These are phyloP conservation scores for Rhodotorula toruloides DNA, from an alignment of 768 basidiomycete species.

Conservation along the genomic window DNA sequence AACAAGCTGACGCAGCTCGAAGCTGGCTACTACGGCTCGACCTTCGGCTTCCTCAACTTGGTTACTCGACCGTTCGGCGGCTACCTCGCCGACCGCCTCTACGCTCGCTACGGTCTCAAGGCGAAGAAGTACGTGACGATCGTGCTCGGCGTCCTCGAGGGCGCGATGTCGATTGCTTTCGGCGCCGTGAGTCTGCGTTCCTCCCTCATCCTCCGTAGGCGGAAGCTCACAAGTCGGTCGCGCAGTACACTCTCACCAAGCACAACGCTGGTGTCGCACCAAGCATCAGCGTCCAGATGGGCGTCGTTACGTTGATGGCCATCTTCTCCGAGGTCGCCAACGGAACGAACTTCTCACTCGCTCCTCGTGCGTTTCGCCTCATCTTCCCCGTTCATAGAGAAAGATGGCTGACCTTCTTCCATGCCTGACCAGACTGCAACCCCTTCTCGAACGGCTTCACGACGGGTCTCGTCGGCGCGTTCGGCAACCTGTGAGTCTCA, in stretches of 20 bases:
- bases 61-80: conserved; percentile 55
- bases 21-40: conserved; percentile 53
- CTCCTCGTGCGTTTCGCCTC: conserved; percentile 43
- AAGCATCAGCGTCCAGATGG: conserved; percentile 32
- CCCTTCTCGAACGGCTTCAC: conserved; percentile 47
- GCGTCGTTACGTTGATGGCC: conserved; percentile 43
- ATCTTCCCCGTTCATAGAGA: neutral
- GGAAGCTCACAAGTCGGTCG: no score
- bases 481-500: conserved; percentile 49
- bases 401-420: neutral
- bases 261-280: conserved; percentile 10
- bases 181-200: no score
- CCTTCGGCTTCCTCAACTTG: conserved; percentile 55
- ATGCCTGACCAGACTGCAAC: conserved; percentile 51
- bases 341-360: conserved; percentile 55
- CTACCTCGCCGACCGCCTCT: conserved; percentile 53
- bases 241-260: conserved; percentile 37
- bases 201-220: no score
- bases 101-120: conserved; percentile 44
- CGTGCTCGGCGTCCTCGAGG: conserved; percentile 52
- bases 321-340: conserved; percentile 52
- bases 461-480: conserved; percentile 49
- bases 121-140: conserved; percentile 56
- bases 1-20: conserved; percentile 54
- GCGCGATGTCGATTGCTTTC: conserved; percentile 51